Conservation (phyloP, 2,329 filamentous ascomycete species). For the Clonostachys chloroleuca region DNA sequence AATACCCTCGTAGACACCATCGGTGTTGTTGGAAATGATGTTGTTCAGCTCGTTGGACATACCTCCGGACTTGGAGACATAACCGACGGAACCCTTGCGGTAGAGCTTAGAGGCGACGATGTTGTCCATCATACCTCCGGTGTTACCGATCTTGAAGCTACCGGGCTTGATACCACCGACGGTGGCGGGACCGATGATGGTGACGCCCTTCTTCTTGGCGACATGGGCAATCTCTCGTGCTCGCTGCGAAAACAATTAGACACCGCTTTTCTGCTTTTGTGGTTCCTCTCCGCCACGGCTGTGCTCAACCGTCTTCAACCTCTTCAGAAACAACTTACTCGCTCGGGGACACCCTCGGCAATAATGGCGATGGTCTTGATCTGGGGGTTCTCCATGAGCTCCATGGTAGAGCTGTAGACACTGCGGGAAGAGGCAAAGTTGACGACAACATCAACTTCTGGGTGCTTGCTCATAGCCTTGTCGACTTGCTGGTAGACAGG, state of each 20-base stretch:
- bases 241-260: slow-evolving; percentile 50
- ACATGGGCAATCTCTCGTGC: slow-evolving; percentile 97
- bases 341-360: slow-evolving; percentile 97
- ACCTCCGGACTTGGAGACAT: slow-evolving; percentile 99
- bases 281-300: too few species aligned
- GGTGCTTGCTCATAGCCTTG: slow-evolving; percentile 95
- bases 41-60: slow-evolving; percentile 99
- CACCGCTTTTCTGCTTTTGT: not conserved
- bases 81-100: slow-evolving; percentile 96
- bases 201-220: slow-evolving; percentile 97
- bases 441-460: slow-evolving; percentile 94
- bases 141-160: slow-evolving; percentile 99
- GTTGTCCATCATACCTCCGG: slow-evolving; percentile 99
- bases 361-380: slow-evolving; percentile 99
- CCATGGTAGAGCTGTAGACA: slow-evolving; percentile 98
- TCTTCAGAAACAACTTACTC: slow-evolving; percentile 54
- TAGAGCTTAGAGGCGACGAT: slow-evolving; percentile 99
- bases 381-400: slow-evolving; percentile 95
- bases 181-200: slow-evolving; percentile 96
- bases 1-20: slow-evolving; percentile 98
- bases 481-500: slow-evolving; percentile 94
- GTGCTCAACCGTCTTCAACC: too few species aligned
- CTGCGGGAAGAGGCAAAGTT: slow-evolving; percentile 99
- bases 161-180: slow-evolving; percentile 99
- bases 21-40: slow-evolving; percentile 93